phyloP scores from a whole-genome alignment of 2,329 filamentous ascomycete genomes.

The Aspergillus fumigatus region DNA sequence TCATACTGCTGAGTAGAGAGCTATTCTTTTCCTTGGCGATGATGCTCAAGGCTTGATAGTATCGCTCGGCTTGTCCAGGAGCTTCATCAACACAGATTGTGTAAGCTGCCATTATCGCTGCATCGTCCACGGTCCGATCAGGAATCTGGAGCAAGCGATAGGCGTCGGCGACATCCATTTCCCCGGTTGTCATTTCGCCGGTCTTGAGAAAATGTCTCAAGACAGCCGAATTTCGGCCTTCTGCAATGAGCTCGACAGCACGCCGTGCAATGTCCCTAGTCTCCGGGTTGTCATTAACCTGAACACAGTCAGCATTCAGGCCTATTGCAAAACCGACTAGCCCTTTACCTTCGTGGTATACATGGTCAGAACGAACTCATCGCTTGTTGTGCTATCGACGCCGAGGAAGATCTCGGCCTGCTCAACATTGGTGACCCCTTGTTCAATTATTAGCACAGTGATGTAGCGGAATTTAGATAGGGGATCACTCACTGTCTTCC shows the following conservation, averaged over 20 bases:
- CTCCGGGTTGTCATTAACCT: conserved; percentile 50
- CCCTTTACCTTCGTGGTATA: conserved; percentile 50
- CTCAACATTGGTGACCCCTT: conserved; percentile 56
- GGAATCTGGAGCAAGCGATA: conserved; percentile 49
- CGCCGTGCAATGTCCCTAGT: conserved; percentile 49
- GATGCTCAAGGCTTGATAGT: conserved; percentile 45
- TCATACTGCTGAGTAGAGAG: conserved; percentile 29
- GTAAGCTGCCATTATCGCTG: conserved; percentile 47
- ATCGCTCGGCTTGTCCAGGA: conserved; percentile 42
- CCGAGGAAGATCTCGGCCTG: conserved; percentile 61
- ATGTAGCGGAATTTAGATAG: not conserved
- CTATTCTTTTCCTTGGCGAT: conserved; percentile 44
- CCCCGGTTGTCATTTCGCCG: conserved; percentile 45
- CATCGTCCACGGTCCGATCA: conserved; percentile 49
- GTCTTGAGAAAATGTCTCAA: conserved; percentile 52
- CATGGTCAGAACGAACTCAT: conserved; percentile 56
- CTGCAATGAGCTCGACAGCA: conserved; percentile 57
- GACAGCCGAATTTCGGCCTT: conserved; percentile 51
- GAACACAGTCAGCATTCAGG: conserved; percentile 5
- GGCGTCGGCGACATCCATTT: conserved; percentile 55
- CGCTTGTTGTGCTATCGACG: conserved; percentile 45
- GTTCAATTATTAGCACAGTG: not conserved
- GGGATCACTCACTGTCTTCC: conserved; percentile 44
- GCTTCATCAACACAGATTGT: conserved; percentile 44
- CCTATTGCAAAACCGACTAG: not conserved